Base-by-base conservation (phyloP, 306 rosid genomes). In the Parietaria judaica region DNA sequence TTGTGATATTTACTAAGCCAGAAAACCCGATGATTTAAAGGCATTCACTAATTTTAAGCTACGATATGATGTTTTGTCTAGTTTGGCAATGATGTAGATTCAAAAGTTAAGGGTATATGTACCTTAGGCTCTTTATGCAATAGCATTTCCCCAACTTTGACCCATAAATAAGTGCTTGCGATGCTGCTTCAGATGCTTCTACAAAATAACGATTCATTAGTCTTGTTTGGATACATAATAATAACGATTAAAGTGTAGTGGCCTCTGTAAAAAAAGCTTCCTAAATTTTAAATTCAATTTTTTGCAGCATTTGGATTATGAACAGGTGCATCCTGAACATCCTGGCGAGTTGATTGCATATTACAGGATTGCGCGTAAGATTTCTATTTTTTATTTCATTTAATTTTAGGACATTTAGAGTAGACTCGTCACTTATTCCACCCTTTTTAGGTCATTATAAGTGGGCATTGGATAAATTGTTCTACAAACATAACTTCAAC, bases 341-440 rank as follows among this genome's bases (percentile, higher is more conserved):
- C 89, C 96, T 45, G 98, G 98, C 73, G 98, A 92, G 79, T 60
- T 88, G 71, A 84, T 81, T 71, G 96, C 98, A 65, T 92, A 92
- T 74, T 92, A 92, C 83, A 92, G 85, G 74, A 92, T 92, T 84
- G 89, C 98, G 36, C 71, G 96, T 92, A 76, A 69, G 86, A 38
- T 50, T 68, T 60, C n/a, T 45, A 51, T 57, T 12, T 11, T 51
- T 51, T n/a, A n/a, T n/a, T 43, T 17, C 34, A 41, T 59, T 15
- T 58, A 17, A 48, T 58, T 54, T 12, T 14, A 37, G 50, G 50
- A n/a, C 38, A 62, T 11, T 39, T 15, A 11, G 44, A 7, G 3
- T n/a, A 58, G 43, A 44, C 44, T 56, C 37, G 10, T 36, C 12
- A 35, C 43, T 56, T 56, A n/a, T 54, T 47, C 15, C 31, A 49